Evolutionary conservation across 805 yeast species (phyloP).

Genomic region (Candida nitratophila): DNA sequence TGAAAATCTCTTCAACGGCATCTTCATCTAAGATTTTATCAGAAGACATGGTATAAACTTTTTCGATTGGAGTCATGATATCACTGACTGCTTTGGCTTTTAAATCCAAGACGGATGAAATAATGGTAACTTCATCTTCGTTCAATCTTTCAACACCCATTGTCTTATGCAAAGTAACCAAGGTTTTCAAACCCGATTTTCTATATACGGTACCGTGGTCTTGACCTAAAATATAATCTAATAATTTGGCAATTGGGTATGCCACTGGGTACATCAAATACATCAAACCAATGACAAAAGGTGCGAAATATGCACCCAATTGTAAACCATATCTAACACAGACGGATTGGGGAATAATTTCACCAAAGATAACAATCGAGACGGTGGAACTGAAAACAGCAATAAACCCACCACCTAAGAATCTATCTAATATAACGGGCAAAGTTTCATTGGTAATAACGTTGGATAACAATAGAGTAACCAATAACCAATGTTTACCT

Average conservation of each 20-base stretch:
- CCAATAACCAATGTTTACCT: constrained; percentile 96
- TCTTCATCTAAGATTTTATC: constrained; percentile 77
- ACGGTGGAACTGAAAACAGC: constrained; percentile 94
- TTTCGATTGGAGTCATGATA: constrained; percentile 91
- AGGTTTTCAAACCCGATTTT: constrained; percentile 85
- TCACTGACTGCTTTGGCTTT: constrained; percentile 82
- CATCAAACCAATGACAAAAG: constrained; percentile 81
- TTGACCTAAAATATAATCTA: constrained; percentile 83
- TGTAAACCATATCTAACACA: constrained; percentile 91
- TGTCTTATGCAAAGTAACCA: constrained; percentile 86
- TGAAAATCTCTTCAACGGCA: constrained; percentile 82
- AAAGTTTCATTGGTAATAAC: constrained; percentile 92
- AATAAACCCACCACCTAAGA: constrained; percentile 95
- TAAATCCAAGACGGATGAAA: constrained; percentile 86
- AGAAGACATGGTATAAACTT: constrained; percentile 83
- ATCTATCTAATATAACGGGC: constrained; percentile 88
- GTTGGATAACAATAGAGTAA: constrained; percentile 75
- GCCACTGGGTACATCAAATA: constrained; percentile 88
- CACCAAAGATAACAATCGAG: constrained; percentile 90
- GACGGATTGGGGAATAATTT: constrained; percentile 89
- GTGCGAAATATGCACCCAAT: constrained; percentile 85
- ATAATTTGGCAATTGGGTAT: constrained; percentile 75
- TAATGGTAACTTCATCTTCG: constrained; percentile 93
- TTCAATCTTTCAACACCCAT: constrained; percentile 94
- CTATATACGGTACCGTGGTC: constrained; percentile 95